Percentiles rank a stretch among this genome's conserved stretches.
These are phyloP conservation scores for Hypoxylon subgilvum DNA, from an alignment of 495 filamentous ascomycete genomes.

Conservation along the genomic window DNA sequence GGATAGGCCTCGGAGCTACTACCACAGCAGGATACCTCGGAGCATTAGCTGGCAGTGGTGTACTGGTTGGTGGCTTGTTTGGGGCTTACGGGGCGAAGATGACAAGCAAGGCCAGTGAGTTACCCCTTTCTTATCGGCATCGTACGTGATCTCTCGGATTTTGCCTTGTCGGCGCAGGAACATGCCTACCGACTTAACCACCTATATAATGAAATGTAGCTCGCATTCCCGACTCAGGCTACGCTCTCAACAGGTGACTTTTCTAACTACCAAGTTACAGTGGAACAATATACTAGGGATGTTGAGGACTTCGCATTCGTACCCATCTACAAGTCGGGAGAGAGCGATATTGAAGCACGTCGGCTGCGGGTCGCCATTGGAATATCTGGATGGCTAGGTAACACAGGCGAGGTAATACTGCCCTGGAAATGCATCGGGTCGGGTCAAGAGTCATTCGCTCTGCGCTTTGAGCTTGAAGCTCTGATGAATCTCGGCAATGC, in stretches of 20 bases:
- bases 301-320: conserved; percentile 92
- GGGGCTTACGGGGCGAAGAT: conserved; percentile 87
- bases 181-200: too few species aligned
- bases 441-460: conserved; percentile 80
- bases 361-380: conserved; percentile 82
- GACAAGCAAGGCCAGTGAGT: conserved; percentile 62
- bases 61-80: conserved; percentile 85
- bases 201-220: too few species aligned
- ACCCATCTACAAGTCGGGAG: conserved; percentile 60
- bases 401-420: conserved; percentile 69
- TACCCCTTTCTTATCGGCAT: conserved; percentile 42
- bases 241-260: too few species aligned
- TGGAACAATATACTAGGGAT: conserved; percentile 87
- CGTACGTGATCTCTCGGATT: too few species aligned
- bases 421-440: conserved; percentile 80
- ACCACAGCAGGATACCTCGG: conserved; percentile 83
- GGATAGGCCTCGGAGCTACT: conserved; percentile 75
- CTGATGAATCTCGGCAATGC: conserved; percentile 80
- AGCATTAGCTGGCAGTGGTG: conserved; percentile 74
- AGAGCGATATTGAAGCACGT: conserved; percentile 50
- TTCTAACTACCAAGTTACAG: too few species aligned
- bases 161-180: too few species aligned
- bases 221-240: too few species aligned
- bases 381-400: conserved; percentile 83
- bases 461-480: conserved; percentile 82